These are phyloP conservation scores for Aureobasidium sp. DNA, from an alignment of 2,329 filamentous ascomycete genomes.

Conservation along the genomic window DNA sequence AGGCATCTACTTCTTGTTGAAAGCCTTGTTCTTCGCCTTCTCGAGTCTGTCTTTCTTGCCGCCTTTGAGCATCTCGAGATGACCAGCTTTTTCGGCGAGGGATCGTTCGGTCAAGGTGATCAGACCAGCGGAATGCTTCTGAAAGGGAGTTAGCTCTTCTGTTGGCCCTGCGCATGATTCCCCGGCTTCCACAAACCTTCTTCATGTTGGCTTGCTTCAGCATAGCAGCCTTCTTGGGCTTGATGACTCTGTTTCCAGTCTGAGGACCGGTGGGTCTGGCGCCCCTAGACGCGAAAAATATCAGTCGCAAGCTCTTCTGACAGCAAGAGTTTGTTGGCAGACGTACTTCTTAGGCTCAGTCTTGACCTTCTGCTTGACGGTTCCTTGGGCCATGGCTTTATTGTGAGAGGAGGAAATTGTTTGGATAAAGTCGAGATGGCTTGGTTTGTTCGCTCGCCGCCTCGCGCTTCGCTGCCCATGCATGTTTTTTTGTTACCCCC, in stretches of 20 bases:
- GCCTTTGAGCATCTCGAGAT: constrained; percentile 60
- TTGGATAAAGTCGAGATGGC: constrained; percentile 6
- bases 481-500: constrained; percentile 2
- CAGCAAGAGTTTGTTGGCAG: background rate
- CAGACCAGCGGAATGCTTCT: constrained; percentile 58
- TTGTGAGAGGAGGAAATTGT: background rate
- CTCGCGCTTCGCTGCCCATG: background rate
- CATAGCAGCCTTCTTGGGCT: constrained; percentile 57
- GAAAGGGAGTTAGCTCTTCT: background rate
- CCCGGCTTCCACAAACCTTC: constrained; percentile 41
- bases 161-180: background rate
- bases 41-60: constrained; percentile 53
- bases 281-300: background rate
- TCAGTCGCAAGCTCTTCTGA: background rate
- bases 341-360: constrained; percentile 17
- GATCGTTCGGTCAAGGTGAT: constrained; percentile 60
- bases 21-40: constrained; percentile 8
- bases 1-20: constrained; percentile 1
- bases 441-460: background rate
- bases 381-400: constrained; percentile 19
- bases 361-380: constrained; percentile 16
- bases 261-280: constrained; percentile 21
- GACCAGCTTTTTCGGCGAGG: constrained; percentile 60
- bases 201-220: constrained; percentile 56
- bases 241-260: constrained; percentile 53